Conservation (phyloP, 2,329 filamentous ascomycete species). For the Penicillium janthinellum region DNA sequence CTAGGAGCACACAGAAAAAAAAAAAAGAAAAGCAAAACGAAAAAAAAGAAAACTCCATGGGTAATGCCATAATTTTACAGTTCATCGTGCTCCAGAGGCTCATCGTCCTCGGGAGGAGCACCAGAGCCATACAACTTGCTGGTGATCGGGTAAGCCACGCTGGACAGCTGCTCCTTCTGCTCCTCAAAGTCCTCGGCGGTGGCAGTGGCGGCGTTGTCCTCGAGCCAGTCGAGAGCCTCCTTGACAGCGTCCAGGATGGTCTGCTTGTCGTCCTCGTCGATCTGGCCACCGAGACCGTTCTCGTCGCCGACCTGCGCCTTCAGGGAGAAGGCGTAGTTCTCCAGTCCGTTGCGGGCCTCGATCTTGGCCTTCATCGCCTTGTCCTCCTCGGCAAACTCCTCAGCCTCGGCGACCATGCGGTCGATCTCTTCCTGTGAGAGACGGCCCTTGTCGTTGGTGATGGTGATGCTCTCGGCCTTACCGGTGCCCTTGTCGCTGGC, state of each 20-base stretch:
- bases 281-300: conserved; percentile 96
- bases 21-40: conserved; percentile 25
- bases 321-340: conserved; percentile 98
- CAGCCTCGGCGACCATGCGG: conserved; percentile 97
- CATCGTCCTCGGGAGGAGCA: conserved; percentile 67
- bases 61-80: conserved; percentile 60
- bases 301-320: conserved; percentile 99
- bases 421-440: conserved; percentile 96
- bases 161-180: conserved; percentile 98
- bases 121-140: conserved; percentile 86
- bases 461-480: conserved; percentile 96
- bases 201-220: conserved; percentile 86
- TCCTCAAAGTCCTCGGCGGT: conserved; percentile 95
- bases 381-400: conserved; percentile 99
- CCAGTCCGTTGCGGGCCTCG: conserved; percentile 90
- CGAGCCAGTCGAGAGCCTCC: conserved; percentile 95
- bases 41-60: conserved; percentile 36
- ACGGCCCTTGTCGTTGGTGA: conserved; percentile 99
- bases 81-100: conserved; percentile 72
- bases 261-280: conserved; percentile 98
- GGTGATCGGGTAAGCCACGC: conserved; percentile 97
- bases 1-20: conserved; percentile 22
- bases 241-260: conserved; percentile 93
- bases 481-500: conserved; percentile 98
- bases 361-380: conserved; percentile 97